A percentile compares a stretch with the other conserved stretches of the same genome.
phyloP scores from a whole-genome alignment of 2,329 filamentous ascomycete genomes.

The Penicillium aurantiogriseum region DNA sequence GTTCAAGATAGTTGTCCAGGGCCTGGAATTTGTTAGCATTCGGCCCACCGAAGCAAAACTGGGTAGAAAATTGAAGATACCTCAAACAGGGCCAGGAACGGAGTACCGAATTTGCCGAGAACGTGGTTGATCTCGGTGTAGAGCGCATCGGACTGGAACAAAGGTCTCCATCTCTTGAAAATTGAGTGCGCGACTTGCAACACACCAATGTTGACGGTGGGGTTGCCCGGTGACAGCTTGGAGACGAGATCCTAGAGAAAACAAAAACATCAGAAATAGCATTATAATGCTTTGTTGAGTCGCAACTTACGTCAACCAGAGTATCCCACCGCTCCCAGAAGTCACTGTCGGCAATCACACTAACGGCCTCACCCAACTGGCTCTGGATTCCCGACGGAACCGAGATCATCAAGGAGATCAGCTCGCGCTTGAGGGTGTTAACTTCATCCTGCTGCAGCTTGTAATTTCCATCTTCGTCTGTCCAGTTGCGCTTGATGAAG shows the following conservation, averaged over 20 bases:
- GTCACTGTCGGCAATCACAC: constrained; percentile 95
- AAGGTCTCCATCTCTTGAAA: constrained; percentile 90
- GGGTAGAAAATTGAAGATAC: constrained; percentile 46
- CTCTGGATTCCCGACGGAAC: constrained; percentile 84
- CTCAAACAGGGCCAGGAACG: constrained; percentile 77
- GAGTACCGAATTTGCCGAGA: constrained; percentile 74
- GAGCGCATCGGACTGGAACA: constrained; percentile 88
- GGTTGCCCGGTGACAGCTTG: constrained; percentile 76
- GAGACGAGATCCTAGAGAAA: constrained; percentile 72
- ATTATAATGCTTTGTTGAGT: background rate
- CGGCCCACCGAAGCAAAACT: background rate
- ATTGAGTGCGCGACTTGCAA: constrained; percentile 97
- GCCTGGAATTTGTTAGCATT: constrained; percentile 35
- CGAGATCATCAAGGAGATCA: constrained; percentile 94
- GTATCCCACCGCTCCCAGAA: constrained; percentile 97
- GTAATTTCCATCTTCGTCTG: constrained; percentile 92
- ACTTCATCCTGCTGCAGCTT: constrained; percentile 83
- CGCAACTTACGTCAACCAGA: constrained; percentile 68
- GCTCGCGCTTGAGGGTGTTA: constrained; percentile 83
- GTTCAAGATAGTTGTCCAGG: constrained; percentile 60
- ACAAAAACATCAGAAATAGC: constrained; percentile 5
- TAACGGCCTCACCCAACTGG: constrained; percentile 94
- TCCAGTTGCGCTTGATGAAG: constrained; percentile 92
- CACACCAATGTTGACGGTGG: constrained; percentile 86
- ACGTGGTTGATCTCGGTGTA: constrained; percentile 98